These are phyloP conservation scores for Chaetoceros tenuissimus DNA, from an alignment of 108 stramenopile species.

Conservation along the genomic window DNA sequence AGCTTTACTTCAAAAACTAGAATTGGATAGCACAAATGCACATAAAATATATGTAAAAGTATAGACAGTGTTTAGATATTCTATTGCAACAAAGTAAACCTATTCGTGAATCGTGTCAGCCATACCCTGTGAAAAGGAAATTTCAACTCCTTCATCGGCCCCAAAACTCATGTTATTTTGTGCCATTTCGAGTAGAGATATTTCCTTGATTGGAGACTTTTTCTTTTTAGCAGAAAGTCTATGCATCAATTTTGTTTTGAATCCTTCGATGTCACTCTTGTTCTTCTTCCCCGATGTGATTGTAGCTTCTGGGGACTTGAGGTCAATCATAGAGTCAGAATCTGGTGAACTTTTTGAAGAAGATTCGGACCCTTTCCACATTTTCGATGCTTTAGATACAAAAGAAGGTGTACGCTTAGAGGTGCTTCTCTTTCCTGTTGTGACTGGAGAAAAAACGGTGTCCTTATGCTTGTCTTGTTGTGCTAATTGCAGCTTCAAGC, in stretches of 20 bases:
- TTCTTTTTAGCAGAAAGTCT: background rate
- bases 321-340: background rate
- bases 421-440: background rate
- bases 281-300: background rate
- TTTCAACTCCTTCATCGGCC: no score
- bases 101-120: no score
- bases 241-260: background rate
- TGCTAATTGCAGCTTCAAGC: constrained; percentile 53
- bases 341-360: background rate
- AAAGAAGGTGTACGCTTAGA: background rate
- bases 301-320: background rate
- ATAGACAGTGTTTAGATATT: no score
- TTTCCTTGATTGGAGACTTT: background rate
- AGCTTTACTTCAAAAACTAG: no score
- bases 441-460: background rate
- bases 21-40: no score
- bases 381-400: background rate
- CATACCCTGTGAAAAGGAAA: no score
- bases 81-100: no score
- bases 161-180: no score
- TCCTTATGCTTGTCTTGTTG: constrained; percentile 13
- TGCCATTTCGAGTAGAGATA: background rate
- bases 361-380: background rate
- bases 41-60: no score
- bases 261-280: background rate